Percentiles rank a stretch among this genome's conserved stretches.
Conservation (phyloP, 345 rosid species). For the Barbarea vulgaris region DNA sequence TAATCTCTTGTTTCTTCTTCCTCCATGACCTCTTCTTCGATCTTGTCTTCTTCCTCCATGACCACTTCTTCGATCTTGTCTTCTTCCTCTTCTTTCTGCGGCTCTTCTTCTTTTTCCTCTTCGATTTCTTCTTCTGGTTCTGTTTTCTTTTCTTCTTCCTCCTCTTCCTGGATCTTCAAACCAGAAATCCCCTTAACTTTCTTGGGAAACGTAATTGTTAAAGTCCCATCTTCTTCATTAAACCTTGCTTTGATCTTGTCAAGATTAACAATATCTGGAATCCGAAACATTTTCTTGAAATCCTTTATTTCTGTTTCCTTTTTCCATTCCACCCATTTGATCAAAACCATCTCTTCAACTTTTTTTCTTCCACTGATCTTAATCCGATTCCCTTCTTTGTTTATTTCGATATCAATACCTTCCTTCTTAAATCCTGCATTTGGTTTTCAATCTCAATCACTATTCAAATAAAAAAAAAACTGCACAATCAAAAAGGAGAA, state of each 20-base stretch:
- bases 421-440: slow-evolving; percentile 66
- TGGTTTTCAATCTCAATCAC: background rate
- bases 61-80: slow-evolving; percentile 11
- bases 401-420: slow-evolving; percentile 64
- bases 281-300: slow-evolving; percentile 58
- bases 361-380: slow-evolving; percentile 61
- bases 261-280: slow-evolving; percentile 62
- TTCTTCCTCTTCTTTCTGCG: slow-evolving; percentile 35
- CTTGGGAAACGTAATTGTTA: slow-evolving; percentile 65
- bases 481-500: background rate
- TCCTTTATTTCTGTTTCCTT: slow-evolving; percentile 57
- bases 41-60: slow-evolving; percentile 23
- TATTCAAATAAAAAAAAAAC: background rate
- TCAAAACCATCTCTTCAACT: slow-evolving; percentile 67
- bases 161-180: slow-evolving; percentile 59
- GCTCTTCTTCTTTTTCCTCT: no score
- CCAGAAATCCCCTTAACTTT: slow-evolving; percentile 55
- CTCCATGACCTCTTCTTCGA: slow-evolving; percentile 22
- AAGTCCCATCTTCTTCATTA: slow-evolving; percentile 52
- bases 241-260: slow-evolving; percentile 72
- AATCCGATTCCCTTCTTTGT: slow-evolving; percentile 61
- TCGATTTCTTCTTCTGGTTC: background rate
- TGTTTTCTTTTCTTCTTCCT: slow-evolving; percentile 14
- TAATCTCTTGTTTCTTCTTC: slow-evolving; percentile 35
- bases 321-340: slow-evolving; percentile 63